Base-by-base conservation (phyloP, 192 early-diverging fungal genomes). In the Cetraspora pellucida region DNA sequence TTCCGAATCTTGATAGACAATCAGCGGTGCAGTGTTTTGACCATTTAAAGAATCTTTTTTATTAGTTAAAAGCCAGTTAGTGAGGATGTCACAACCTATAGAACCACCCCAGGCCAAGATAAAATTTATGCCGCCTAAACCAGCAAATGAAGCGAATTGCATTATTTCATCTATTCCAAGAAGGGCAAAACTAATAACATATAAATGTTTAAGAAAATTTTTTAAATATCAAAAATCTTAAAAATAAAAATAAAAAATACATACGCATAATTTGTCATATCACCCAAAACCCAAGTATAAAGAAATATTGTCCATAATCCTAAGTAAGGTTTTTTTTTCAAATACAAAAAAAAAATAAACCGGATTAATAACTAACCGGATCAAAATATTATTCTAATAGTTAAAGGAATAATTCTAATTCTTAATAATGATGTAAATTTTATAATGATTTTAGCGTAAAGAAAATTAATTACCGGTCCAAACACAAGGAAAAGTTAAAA, bases 41-140 rank as follows among this genome's bases (percentile, higher is more conserved):
- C 1, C 7, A n/a, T 11, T 16, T 3, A 21, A 6, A 13, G n/a
- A 1, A 27, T 13, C 7, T 25, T 27, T 6, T 17, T 23, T 17
- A 68, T 13, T 17, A 27, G 2, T 44, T 21, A 13, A n/a, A 10
- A 71, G 9, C 2, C 21, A 16, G 57, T 58, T 25, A 43, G 31
- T 16, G 7, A 65, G n/a, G 2, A 65, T 37, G 37, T 65, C 63
- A 43, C 30, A 37, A n/a, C 71, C 71, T 14, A 72, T 43, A 1
- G 30, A 1, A 3, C 71, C 71, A 57, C 71, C 30, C 71, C 71
- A 72, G 14, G 71, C n/a, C 21, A 72, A 44, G 8, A 72, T 57
- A 23, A 72, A 72, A 57, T 72, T 58, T 44, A 72, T 54, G 19
- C 71, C 71, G 5, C 71, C 28, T 45, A 72, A 21, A 31, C 71